These are phyloP conservation scores for Mycena venus DNA, from an alignment of 768 basidiomycete genomes.

Conservation along the genomic window DNA sequence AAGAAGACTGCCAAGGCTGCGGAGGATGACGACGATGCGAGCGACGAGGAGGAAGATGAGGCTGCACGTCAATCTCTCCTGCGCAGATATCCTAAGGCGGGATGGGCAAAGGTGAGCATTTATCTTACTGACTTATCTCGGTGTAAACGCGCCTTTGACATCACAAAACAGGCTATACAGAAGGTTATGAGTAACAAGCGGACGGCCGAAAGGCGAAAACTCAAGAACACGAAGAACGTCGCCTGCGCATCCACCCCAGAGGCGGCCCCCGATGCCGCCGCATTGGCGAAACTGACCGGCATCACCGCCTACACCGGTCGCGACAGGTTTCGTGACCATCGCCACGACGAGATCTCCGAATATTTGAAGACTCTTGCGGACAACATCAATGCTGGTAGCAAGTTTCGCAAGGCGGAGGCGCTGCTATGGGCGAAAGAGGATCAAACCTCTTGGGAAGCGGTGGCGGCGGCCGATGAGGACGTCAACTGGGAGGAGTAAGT, in stretches of 20 bases:
- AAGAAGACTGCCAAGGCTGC: too few species aligned
- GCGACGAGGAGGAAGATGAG: neutral
- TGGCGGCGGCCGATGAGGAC: neutral
- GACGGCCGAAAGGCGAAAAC: neutral
- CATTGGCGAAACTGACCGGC: too few species aligned
- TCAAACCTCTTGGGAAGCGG: neutral
- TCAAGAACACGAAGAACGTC: neutral
- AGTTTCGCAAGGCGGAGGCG: too few species aligned
- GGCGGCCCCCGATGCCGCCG: neutral
- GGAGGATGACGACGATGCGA: neutral
- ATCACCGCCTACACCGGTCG: conserved; percentile 7
- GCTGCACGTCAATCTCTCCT: neutral
- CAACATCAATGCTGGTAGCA: too few species aligned
- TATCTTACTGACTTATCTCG: too few species aligned
- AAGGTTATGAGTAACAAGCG: conserved; percentile 26
- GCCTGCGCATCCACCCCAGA: neutral
- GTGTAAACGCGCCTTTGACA: neutral
- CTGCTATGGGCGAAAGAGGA: neutral
- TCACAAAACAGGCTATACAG: conserved; percentile 18
- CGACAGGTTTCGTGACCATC: conserved; percentile 3
- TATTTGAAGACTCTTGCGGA: neutral
- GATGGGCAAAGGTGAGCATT: too few species aligned
- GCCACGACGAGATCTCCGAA: neutral
- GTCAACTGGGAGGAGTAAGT: conserved; percentile 17
- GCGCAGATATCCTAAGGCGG: conserved; percentile 1